These are phyloP conservation scores for Arctium minus DNA, from an alignment of 129 eudicot genomes.

Conservation along the genomic window DNA sequence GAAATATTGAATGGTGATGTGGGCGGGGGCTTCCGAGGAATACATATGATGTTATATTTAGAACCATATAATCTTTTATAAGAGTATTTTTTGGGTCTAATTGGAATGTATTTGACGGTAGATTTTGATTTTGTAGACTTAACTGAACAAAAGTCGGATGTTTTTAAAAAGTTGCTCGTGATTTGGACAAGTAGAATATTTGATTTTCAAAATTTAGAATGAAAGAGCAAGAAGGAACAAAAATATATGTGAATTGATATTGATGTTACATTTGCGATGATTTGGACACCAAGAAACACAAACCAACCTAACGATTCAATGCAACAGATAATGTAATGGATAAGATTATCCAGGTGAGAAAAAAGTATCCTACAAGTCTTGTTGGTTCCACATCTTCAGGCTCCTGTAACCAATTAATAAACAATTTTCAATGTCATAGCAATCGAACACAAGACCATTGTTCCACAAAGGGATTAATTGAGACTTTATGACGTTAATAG, in stretches of 20 bases:
- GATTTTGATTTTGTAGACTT: too few relatives aligned
- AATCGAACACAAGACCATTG: too few relatives aligned
- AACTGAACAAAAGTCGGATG: too few relatives aligned
- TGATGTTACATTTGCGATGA: neutral
- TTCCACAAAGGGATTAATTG: neutral
- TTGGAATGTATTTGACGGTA: too few relatives aligned
- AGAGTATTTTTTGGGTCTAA: too few relatives aligned
- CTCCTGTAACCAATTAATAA: constrained; percentile 42
- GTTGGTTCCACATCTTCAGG: constrained; percentile 82
- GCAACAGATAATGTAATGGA: constrained; percentile 35
- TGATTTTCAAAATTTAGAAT: neutral
- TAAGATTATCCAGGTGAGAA: constrained; percentile 56
- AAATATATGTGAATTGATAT: neutral
- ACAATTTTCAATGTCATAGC: neutral
- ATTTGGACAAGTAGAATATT: neutral
- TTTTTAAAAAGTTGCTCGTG: too few relatives aligned
- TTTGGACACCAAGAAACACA: neutral
- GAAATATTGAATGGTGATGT: too few relatives aligned
- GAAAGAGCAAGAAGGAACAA: neutral
- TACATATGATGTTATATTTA: too few relatives aligned
- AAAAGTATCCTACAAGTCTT: constrained; percentile 64
- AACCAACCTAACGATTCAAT: constrained; percentile 37
- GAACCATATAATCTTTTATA: too few relatives aligned
- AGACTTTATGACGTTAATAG: neutral
- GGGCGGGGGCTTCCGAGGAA: too few relatives aligned